A percentile compares a stretch with the other conserved stretches of the same genome.
These are phyloP conservation scores for Stenogyne calaminthoides DNA, from an alignment of 305 asterid genomes.

Conservation along the genomic window DNA sequence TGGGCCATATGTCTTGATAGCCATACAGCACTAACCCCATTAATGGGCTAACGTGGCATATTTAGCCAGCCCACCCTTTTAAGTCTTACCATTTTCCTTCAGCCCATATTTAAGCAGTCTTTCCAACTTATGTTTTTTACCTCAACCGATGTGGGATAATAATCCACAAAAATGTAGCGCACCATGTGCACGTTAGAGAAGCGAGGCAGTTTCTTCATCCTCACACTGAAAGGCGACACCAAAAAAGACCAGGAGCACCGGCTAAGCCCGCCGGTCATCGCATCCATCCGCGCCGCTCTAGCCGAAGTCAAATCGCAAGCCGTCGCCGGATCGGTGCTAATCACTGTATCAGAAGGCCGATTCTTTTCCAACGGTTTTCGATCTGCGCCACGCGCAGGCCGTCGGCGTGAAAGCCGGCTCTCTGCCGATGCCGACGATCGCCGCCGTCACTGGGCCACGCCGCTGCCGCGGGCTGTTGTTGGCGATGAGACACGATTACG, in stretches of 20 bases:
- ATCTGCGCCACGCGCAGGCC: constrained; percentile 70
- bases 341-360: constrained; percentile 68
- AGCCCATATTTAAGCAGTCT: neutral
- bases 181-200: constrained; percentile 79
- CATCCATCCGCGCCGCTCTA: constrained; percentile 57
- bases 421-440: constrained; percentile 83
- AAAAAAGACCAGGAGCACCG: constrained; percentile 64
- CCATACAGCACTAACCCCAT: neutral
- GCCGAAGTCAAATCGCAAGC: constrained; percentile 71
- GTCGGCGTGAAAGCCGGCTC: constrained; percentile 46
- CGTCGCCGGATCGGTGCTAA: constrained; percentile 62
- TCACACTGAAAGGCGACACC: constrained; percentile 56
- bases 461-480: constrained; percentile 76
- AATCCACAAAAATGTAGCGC: constrained; percentile 34
- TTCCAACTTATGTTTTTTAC: neutral
- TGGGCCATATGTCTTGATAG: constrained; percentile 7
- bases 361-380: constrained; percentile 97
- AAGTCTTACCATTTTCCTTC: neutral
- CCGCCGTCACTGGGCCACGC: constrained; percentile 91
- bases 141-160: neutral
- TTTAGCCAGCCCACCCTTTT: constrained; percentile 6
- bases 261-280: constrained; percentile 58
- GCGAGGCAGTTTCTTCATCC: constrained; percentile 60
- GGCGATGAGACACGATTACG: constrained; percentile 76
- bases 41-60: neutral